These are phyloP conservation scores for Hemisphaericaspora subhashii DNA, from an alignment of 1,139 yeast species.

Conservation along the genomic window DNA sequence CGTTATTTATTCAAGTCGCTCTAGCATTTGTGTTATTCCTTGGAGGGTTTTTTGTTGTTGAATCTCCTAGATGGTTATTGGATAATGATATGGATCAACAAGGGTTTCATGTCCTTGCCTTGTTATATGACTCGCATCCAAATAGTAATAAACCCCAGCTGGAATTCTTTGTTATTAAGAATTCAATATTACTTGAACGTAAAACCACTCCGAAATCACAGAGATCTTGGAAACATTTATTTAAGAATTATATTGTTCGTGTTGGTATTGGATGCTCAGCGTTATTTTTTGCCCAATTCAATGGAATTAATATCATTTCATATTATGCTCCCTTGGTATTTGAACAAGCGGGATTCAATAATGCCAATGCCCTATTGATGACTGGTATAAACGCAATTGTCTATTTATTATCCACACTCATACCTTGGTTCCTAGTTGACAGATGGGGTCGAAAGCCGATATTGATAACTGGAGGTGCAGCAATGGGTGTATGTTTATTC, in stretches of 20 bases:
- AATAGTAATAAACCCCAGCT: constrained; percentile 45
- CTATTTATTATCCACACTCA: constrained; percentile 47
- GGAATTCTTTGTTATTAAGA: constrained; percentile 78
- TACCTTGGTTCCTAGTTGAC: constrained; percentile 58
- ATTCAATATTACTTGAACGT: constrained; percentile 61
- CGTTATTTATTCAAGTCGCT: constrained; percentile 49
- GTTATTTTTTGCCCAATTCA: constrained; percentile 54
- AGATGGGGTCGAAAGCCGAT: constrained; percentile 56
- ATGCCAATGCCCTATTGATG: constrained; percentile 50
- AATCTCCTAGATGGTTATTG: constrained; percentile 55
- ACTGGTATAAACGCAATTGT: constrained; percentile 54
- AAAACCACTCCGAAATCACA: constrained; percentile 39
- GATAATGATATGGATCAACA: constrained; percentile 51
- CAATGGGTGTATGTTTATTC: constrained; percentile 46
- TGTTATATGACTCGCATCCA: constrained; percentile 61
- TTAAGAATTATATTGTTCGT: constrained; percentile 36
- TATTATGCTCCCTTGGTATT: constrained; percentile 59
- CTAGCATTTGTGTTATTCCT: constrained; percentile 45
- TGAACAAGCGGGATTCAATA: constrained; percentile 52
- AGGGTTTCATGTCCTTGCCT: constrained; percentile 74
- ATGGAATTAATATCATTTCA: constrained; percentile 55
- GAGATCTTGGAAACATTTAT: constrained; percentile 47
- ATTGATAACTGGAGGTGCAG: constrained; percentile 47
- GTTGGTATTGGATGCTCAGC: constrained; percentile 52
- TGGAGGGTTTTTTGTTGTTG: constrained; percentile 57